Evolutionary conservation across 805 yeast genomes (phyloP).

Genomic region (Starmerella riodocensis): DNA sequence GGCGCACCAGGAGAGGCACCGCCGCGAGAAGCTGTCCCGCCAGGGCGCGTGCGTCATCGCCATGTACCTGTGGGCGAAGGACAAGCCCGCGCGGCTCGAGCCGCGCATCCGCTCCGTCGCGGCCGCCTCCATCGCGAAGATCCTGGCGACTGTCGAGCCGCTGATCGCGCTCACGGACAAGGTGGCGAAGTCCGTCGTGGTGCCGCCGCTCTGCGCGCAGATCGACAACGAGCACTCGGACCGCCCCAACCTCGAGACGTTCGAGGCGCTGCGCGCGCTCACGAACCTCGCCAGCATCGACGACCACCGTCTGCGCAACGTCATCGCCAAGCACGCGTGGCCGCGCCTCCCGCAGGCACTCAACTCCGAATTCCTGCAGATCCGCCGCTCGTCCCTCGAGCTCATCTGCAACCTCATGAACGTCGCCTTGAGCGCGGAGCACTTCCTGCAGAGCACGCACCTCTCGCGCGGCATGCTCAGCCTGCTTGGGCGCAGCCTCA

Average conservation of each 20-base stretch:
- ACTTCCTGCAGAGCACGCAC: constrained; percentile 25
- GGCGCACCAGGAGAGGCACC: constrained; percentile 20
- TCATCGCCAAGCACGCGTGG: constrained; percentile 34
- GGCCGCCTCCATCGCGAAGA: constrained; percentile 25
- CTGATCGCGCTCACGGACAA: constrained; percentile 26
- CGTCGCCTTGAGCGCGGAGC: constrained; percentile 28
- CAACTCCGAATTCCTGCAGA: constrained; percentile 33
- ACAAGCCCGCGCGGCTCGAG: constrained; percentile 17
- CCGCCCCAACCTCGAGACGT: constrained; percentile 29
- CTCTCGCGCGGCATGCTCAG: constrained; percentile 25
- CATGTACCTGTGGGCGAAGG: constrained; percentile 22
- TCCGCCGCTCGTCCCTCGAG: constrained; percentile 53
- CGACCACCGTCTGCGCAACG: constrained; percentile 31
- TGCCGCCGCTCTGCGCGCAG: constrained; percentile 26
- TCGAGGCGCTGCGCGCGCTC: constrained; percentile 48
- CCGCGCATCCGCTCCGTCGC: constrained; percentile 13
- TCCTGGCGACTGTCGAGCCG: constrained; percentile 29
- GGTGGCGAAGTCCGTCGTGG: constrained; percentile 24
- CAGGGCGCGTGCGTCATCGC: constrained; percentile 29
- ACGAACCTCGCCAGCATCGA: constrained; percentile 50
- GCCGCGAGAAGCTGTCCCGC: constrained; percentile 23
- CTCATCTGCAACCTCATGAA: constrained; percentile 47
- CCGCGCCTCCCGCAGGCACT: constrained; percentile 34
- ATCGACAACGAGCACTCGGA: constrained; percentile 20
- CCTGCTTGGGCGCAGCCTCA: constrained; percentile 23